A percentile compares a stretch with the other conserved stretches of the same genome.
Evolutionary conservation across 1,284 basidiomycete genomes (phyloP).

Genomic region (Irpex sp.): DNA sequence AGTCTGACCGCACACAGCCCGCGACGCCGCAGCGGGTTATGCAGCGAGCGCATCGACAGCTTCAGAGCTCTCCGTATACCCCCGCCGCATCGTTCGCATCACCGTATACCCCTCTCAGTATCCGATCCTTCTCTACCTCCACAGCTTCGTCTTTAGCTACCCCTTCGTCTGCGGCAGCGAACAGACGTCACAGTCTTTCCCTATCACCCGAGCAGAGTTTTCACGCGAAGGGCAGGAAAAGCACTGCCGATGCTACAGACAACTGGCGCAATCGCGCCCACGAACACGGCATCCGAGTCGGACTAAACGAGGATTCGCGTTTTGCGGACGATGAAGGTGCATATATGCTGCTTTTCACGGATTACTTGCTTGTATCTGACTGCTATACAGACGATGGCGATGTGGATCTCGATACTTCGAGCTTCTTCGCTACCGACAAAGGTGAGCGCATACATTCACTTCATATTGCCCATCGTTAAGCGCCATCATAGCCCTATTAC

Average conservation of each 20-base stretch:
- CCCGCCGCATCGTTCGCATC: slow-evolving; percentile 41
- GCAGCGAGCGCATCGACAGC: slow-evolving; percentile 32
- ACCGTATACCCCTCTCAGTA: slow-evolving; percentile 65
- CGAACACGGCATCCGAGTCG: slow-evolving; percentile 68
- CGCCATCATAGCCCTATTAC: slow-evolving; percentile 44
- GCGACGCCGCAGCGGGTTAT: slow-evolving; percentile 44
- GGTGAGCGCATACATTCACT: slow-evolving; percentile 19
- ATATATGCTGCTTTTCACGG: slow-evolving; percentile 17
- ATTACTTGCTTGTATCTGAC: slow-evolving; percentile 9
- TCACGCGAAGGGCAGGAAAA: slow-evolving; percentile 22
- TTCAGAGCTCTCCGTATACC: slow-evolving; percentile 38
- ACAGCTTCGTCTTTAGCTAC: slow-evolving; percentile 57
- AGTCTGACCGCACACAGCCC: slow-evolving; percentile 32
- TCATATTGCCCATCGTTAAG: slow-evolving; percentile 9
- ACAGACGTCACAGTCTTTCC: slow-evolving; percentile 34
- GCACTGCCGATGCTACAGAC: slow-evolving; percentile 55
- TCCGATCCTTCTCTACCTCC: slow-evolving; percentile 52
- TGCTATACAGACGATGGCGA: slow-evolving; percentile 19
- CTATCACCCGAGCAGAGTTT: slow-evolving; percentile 29
- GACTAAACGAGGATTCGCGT: slow-evolving; percentile 44
- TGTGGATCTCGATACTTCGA: slow-evolving; percentile 22
- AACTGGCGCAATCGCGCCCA: slow-evolving; percentile 72
- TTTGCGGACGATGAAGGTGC: slow-evolving; percentile 51
- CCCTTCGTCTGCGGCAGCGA: slow-evolving; percentile 34
- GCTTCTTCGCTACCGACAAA: slow-evolving; percentile 26